Evolutionary conservation across 202 grass and related monocot genomes (phyloP).

Genomic region (Elaeis oleifera): DNA sequence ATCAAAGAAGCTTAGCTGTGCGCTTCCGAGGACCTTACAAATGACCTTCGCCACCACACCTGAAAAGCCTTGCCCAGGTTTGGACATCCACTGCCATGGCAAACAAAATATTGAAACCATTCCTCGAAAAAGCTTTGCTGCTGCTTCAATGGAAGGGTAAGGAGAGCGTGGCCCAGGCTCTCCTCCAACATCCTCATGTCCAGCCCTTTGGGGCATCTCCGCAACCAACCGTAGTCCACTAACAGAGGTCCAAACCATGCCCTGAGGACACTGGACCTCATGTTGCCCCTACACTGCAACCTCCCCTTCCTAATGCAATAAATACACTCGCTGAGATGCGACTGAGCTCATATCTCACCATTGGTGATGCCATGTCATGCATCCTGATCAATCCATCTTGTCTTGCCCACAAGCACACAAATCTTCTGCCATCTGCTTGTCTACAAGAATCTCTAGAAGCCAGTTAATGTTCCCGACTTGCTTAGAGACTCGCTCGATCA

Average conservation of each 20-base stretch:
- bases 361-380: slow-evolving; percentile 47
- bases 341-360: slow-evolving; percentile 69
- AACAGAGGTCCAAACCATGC: slow-evolving; percentile 87
- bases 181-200: slow-evolving; percentile 60
- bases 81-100: slow-evolving; percentile 60
- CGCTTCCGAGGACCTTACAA: slow-evolving; percentile 31
- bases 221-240: slow-evolving; percentile 71
- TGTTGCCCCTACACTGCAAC: slow-evolving; percentile 47
- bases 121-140: slow-evolving; percentile 72
- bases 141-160: slow-evolving; percentile 66
- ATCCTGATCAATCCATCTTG: slow-evolving; percentile 47
- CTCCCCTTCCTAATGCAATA: slow-evolving; percentile 59
- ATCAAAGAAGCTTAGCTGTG: slow-evolving; percentile 22
- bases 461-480: slow-evolving; percentile 78
- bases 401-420: slow-evolving; percentile 57
- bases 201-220: slow-evolving; percentile 69
- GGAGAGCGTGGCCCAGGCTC: slow-evolving; percentile 60
- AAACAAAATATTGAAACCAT: slow-evolving; percentile 62
- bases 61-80: slow-evolving; percentile 83
- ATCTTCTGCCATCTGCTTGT: slow-evolving; percentile 73
- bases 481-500: slow-evolving; percentile 48
- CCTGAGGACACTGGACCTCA: slow-evolving; percentile 40
- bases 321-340: slow-evolving; percentile 67
- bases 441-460: slow-evolving; percentile 66
- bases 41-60: slow-evolving; percentile 91